Percentiles rank a stretch among this genome's conserved stretches.
These are phyloP conservation scores for Jaltomata sinuosa DNA, from an alignment of 257 asterid genomes.

Conservation along the genomic window DNA sequence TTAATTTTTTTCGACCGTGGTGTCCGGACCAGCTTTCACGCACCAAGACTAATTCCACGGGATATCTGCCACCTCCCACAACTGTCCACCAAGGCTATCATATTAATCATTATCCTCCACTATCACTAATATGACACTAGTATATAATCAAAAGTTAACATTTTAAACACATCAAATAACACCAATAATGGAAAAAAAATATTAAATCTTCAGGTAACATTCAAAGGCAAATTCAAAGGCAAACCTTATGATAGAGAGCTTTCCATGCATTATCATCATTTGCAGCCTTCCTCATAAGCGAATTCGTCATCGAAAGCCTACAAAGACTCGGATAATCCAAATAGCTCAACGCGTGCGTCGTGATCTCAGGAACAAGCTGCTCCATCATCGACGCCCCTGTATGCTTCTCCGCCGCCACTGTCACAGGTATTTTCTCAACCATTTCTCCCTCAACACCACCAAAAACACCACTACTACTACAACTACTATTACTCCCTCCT, in stretches of 20 bases:
- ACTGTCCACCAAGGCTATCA: too few relatives aligned
- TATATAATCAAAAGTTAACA: not conserved
- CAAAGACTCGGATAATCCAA: conserved; percentile 94
- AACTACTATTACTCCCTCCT: not conserved
- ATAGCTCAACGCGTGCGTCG: conserved; percentile 87
- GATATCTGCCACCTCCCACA: too few relatives aligned
- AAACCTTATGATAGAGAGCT: conserved; percentile 85
- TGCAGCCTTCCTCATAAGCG: conserved; percentile 91
- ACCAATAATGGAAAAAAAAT: not conserved
- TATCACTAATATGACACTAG: not conserved
- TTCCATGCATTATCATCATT: conserved; percentile 98
- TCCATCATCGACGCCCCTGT: conserved; percentile 97
- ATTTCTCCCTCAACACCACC: not conserved
- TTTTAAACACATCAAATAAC: not conserved
- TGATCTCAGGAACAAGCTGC: conserved; percentile 97
- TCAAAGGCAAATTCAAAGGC: not conserved
- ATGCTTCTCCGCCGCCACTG: conserved; percentile 47
- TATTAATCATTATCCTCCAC: not conserved
- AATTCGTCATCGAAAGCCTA: conserved; percentile 94
- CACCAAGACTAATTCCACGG: too few relatives aligned
- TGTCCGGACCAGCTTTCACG: too few relatives aligned
- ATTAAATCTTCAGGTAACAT: not conserved
- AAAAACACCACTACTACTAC: conserved; percentile 1
- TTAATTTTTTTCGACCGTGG: too few relatives aligned
- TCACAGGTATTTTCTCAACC: conserved; percentile 17